Conservation (phyloP, 2,329 filamentous ascomycete genomes). For the Pochonia chlamydosporia region DNA sequence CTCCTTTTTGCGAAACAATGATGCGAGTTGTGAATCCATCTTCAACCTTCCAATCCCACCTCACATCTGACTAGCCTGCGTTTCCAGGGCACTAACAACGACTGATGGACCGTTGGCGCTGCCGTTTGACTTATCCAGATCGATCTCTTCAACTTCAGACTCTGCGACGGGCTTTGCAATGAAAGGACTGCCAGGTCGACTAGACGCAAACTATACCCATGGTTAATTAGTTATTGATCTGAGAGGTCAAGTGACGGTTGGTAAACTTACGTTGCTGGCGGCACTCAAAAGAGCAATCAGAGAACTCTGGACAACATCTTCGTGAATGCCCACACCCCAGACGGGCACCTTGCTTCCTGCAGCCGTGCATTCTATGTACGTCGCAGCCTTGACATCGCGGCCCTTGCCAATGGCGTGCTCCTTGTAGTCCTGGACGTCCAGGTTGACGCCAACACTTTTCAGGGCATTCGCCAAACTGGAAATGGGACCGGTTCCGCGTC, state of each 20-base stretch:
- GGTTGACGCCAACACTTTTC: constrained; percentile 69
- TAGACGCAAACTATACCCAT: constrained; percentile 53
- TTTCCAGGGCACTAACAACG: constrained; percentile 16
- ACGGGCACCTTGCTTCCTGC: constrained; percentile 63
- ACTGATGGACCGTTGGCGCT: constrained; percentile 7
- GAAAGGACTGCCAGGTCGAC: constrained; percentile 59
- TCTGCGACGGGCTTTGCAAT: constrained; percentile 48
- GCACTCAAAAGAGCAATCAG: constrained; percentile 81
- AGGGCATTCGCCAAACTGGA: constrained; percentile 83
- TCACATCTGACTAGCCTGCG: constrained; percentile 16
- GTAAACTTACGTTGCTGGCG: constrained; percentile 76
- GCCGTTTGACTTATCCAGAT: constrained; percentile 9
- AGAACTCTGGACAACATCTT: constrained; percentile 72
- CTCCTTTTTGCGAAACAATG: background rate
- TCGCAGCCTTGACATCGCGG: constrained; percentile 82
- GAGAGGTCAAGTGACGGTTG: no score
- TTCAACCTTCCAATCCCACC: background rate
- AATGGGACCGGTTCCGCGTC: constrained; percentile 84
- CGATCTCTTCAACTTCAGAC: constrained; percentile 6
- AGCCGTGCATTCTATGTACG: constrained; percentile 85
- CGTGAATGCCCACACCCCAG: constrained; percentile 65
- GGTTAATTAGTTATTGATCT: background rate
- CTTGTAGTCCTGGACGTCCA: constrained; percentile 93
- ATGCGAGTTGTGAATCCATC: no score
- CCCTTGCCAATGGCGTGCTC: constrained; percentile 86